Evolutionary conservation across 2,329 filamentous ascomycete species (phyloP), one percentile per base, ranked within the genome.

Genomic region (Lithohypha guttulata): DNA sequence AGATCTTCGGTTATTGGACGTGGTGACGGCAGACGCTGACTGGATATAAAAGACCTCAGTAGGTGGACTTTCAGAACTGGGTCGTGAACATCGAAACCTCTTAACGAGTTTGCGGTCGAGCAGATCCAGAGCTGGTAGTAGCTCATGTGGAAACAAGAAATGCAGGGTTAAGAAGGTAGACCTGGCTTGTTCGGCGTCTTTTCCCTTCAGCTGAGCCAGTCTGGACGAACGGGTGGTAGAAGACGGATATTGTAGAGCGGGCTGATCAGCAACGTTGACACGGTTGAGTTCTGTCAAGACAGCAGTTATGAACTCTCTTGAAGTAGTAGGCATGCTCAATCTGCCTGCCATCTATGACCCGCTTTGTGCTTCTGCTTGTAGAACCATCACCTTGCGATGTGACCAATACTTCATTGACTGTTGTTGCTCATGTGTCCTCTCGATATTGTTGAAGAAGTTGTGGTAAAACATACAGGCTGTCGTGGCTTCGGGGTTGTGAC

Each of bases 111-210:
- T 64, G 18, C 84, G 74, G 58, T 98, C 91, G 1, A 98, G 69
- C 0, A 96, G 69, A 58, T 96, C 87, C 2, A 98, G 69, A 0
- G 89, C 85, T 2, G 85, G 83, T 1, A 95, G 76, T 2, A 95
- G 64, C 39, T 85, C 73, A 46, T 76, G 75, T 0, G 86, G 86
- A 54, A 93, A 93, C 10, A 95, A 64, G 22, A 85, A 81, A 61
- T 95, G 87, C 0, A 94, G 71, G 0, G 84, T 85, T 1, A 85
- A 65, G n/a, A 94, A 65, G 11, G 81, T 62, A 7, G 40, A 33
- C 18, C 39, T 47, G 6, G 44, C 48, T 7, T 35, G 32, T 9
- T 34, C 25, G n/a, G 19, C 18, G 11, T 44, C 38, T 18, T 15
- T n/a, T 11, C 28, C 20, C 18, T 23, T 28, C 3, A 40, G 37